Evolutionary conservation across 352 stramenopile genomes (phyloP), one percentile per base, ranked within the genome.

Genomic region (Phytophthora pistaciae): DNA sequence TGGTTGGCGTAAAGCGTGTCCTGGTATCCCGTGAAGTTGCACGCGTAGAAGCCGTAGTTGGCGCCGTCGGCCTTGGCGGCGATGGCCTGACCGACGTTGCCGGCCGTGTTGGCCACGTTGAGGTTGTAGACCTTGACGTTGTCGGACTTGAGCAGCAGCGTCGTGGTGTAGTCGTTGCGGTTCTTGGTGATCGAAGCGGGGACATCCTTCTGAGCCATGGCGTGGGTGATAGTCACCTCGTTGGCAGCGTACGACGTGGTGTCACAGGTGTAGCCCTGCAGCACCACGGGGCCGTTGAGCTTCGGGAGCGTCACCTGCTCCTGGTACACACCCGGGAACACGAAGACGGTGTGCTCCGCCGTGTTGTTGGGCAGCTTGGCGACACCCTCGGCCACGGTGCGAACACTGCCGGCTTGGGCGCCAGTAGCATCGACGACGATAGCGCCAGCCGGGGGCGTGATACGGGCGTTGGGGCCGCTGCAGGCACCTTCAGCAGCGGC

Each of bases 121-220:
- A 72, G 65, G 40, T 72, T 72, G 58, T 72, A 72, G 29, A 72
- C 52, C 13, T 72, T 72, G 3, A 72, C 65, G 27, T 62, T 72
- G n/a, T 33, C 36, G 1, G 65, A 48, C 16, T 68, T 67, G 29
- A 72, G 42, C 8, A 59, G 53, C 29, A 73, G 33, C 23, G 66
- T 73, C n/a, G 23, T 60, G 11, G 66, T 73, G 52, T 64, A 54
- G 36, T 68, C 66, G 14, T 73, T 68, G 16, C 66, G 66, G 31
- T 33, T 58, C 31, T 63, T 64, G 3, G 31, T 64, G 23, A 73
- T 49, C 18, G 23, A 62, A 31, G 66, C 52, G 9, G 66, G 66
- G 5, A 73, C 61, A 27, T 73, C 66, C n/a, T 60, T 73, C 29
- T 73, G 59, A 3, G 66, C 59, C 66, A 60, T 68, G 18, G 59